A percentile compares a stretch with the other conserved stretches of the same genome.
phyloP scores from a whole-genome alignment of 2,329 filamentous ascomycete genomes.

The Claviceps digitariae region DNA sequence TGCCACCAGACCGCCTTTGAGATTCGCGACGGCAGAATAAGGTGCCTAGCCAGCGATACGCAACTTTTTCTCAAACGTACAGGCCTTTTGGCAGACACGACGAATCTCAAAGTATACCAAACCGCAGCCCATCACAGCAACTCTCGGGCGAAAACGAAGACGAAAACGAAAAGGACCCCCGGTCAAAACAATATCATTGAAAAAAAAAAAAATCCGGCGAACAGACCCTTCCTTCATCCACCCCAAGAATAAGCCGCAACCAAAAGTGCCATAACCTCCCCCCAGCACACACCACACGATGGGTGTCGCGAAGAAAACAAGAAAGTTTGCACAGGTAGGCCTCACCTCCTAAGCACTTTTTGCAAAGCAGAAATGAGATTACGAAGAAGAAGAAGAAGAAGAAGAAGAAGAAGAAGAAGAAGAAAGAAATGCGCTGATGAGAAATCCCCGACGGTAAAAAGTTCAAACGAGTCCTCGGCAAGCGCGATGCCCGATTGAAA shows the following conservation, averaged over 20 bases:
- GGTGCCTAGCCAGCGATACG: not conserved
- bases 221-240: not conserved
- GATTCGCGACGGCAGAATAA: slow-evolving; percentile 4
- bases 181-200: too few relatives aligned
- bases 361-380: slow-evolving; percentile 1
- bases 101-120: not conserved
- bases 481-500: slow-evolving; percentile 68
- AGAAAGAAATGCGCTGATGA: not conserved
- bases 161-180: not conserved
- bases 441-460: slow-evolving; percentile 13
- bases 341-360: slow-evolving; percentile 16
- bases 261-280: not conserved
- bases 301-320: slow-evolving; percentile 80
- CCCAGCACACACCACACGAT: too few relatives aligned
- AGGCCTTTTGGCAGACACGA: not conserved
- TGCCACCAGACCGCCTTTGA: slow-evolving; percentile 15
- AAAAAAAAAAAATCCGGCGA: not conserved
- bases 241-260: not conserved
- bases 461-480: slow-evolving; percentile 73
- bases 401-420: too few relatives aligned
- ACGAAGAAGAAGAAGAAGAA: too few relatives aligned
- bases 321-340: slow-evolving; percentile 67
- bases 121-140: not conserved
- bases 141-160: not conserved
- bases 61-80: slow-evolving; percentile 7